Conservation (phyloP, 1,284 basidiomycete species). For the Austroboletus novae-zelandiae region DNA sequence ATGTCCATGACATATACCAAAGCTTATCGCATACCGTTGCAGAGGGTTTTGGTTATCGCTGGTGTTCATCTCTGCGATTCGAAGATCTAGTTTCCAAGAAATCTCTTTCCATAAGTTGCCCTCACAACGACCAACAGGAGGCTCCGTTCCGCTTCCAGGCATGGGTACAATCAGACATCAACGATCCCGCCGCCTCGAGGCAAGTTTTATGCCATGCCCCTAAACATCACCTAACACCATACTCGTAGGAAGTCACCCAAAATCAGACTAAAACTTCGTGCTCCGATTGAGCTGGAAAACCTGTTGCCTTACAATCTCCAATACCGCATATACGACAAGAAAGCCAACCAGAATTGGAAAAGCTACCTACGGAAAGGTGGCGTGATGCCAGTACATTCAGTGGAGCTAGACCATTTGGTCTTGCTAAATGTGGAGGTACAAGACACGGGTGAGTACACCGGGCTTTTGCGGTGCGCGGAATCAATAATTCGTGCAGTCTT, state of each 20-base stretch:
- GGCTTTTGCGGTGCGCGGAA: neutral
- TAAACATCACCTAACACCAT: conserved; percentile 1
- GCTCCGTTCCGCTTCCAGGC: conserved; percentile 96
- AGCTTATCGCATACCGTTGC: conserved; percentile 8
- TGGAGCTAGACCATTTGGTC: conserved; percentile 91
- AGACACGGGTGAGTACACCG: conserved; percentile 67
- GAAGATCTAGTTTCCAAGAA: conserved; percentile 85
- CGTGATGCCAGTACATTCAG: conserved; percentile 95
- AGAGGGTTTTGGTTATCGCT: conserved; percentile 96
- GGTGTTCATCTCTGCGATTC: conserved; percentile 90
- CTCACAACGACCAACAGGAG: conserved; percentile 79
- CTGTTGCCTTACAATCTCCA: conserved; percentile 93
- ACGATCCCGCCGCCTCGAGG: conserved; percentile 57
- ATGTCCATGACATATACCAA: conserved; percentile 2
- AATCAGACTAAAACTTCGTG: conserved; percentile 85
- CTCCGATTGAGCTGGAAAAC: conserved; percentile 96
- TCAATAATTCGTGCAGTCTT: conserved; percentile 53
- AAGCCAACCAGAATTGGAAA: conserved; percentile 88
- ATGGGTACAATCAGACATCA: conserved; percentile 80
- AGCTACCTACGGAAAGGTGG: conserved; percentile 94
- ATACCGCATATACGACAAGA: conserved; percentile 96
- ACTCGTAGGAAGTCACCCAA: conserved; percentile 74
- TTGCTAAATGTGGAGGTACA: conserved; percentile 91
- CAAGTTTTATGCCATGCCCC: conserved; percentile 29
- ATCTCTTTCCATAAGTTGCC: conserved; percentile 83